Conservation (phyloP, 2,329 filamentous ascomycete species). For the Aspergillus calidoustus region DNA sequence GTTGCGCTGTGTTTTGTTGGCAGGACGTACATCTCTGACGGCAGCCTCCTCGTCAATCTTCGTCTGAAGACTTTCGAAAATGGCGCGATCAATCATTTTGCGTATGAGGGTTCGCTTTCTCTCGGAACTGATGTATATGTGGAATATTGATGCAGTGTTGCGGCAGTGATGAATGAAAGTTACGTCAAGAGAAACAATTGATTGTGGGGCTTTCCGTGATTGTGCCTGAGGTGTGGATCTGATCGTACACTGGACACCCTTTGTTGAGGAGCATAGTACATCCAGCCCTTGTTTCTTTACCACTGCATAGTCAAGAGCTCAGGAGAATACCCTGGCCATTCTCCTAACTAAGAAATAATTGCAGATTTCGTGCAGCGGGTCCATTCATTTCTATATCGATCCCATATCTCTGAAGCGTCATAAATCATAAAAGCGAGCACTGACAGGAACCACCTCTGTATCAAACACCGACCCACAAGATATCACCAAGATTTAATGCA, state of each 20-base stretch:
- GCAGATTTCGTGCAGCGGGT: background rate
- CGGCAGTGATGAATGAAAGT: constrained; percentile 20
- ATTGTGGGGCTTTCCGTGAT: constrained; percentile 18
- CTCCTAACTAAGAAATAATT: background rate
- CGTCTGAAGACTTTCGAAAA: constrained; percentile 85
- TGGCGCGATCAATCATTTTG: constrained; percentile 74
- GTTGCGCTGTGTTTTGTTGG: constrained; percentile 18
- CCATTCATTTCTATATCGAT: background rate
- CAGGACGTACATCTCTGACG: constrained; percentile 69
- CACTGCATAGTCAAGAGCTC: background rate
- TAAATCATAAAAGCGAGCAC: background rate
- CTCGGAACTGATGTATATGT: constrained; percentile 24
- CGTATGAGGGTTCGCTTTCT: background rate
- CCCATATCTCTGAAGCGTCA: background rate
- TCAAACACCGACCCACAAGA: background rate
- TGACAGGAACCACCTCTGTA: background rate
- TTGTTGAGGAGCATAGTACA: too few relatives aligned
- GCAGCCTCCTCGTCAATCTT: constrained; percentile 87
- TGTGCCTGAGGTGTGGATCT: constrained; percentile 5
- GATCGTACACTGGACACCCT: too few relatives aligned
- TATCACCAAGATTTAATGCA: background rate
- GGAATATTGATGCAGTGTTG: constrained; percentile 7
- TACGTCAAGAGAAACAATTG: constrained; percentile 26
- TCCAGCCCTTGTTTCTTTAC: background rate
- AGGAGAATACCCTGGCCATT: background rate